Conservation (phyloP, 1,284 basidiomycete species). For the Ganoderma boninense region DNA sequence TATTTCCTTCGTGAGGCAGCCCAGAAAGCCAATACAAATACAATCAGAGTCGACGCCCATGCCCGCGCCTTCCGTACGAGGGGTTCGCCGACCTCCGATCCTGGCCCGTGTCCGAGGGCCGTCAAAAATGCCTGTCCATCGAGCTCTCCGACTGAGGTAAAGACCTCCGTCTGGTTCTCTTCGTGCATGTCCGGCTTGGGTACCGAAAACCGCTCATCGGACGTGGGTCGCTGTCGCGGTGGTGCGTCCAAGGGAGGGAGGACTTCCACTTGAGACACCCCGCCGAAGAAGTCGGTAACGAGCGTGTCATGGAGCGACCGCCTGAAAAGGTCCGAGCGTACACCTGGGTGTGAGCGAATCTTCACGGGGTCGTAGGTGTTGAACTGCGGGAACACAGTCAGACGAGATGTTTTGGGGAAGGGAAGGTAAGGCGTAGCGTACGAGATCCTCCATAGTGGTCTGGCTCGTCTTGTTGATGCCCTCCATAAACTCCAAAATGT, state of each 20-base stretch:
- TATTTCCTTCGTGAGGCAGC: conserved; percentile 32
- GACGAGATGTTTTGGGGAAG: not conserved
- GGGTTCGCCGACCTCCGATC: conserved; percentile 13
- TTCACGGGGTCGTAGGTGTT: conserved; percentile 77
- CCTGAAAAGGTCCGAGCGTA: conserved; percentile 85
- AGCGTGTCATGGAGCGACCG: conserved; percentile 75
- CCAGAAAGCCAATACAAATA: conserved; percentile 48
- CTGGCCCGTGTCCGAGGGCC: conserved; percentile 8
- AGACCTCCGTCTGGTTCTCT: conserved; percentile 5
- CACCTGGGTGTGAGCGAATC: conserved; percentile 88
- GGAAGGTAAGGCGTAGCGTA: conserved; percentile 48
- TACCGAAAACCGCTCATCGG: not conserved
- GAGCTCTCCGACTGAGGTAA: conserved; percentile 1
- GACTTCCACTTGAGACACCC: conserved; percentile 87
- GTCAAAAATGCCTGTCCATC: conserved; percentile 18
- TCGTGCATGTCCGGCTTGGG: not conserved
- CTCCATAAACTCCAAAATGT: conserved; percentile 92
- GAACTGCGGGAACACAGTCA: conserved; percentile 61
- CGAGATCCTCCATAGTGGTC: conserved; percentile 85
- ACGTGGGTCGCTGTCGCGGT: not conserved
- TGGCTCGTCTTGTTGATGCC: conserved; percentile 90
- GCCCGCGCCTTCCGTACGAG: conserved; percentile 38
- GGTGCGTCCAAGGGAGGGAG: conserved; percentile 27
- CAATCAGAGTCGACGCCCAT: conserved; percentile 47
- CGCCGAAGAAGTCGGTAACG: conserved; percentile 97